Evolutionary conservation across 345 rosid genomes (phyloP).

Genomic region (Populus ilicifolia): DNA sequence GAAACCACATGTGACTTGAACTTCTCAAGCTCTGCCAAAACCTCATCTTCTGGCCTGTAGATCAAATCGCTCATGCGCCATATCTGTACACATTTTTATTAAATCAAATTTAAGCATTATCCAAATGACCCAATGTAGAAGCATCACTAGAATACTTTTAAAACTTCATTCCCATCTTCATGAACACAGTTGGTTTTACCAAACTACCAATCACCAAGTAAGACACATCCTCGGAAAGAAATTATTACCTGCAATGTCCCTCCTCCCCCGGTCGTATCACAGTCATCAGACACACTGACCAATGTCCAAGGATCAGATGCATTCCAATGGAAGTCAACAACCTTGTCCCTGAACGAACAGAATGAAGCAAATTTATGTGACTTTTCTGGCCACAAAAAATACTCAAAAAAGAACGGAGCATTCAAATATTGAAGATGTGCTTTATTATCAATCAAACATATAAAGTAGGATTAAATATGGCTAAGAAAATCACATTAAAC

Average conservation of each 20-base stretch:
- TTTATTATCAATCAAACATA: background rate
- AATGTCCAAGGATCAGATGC: conserved; percentile 87
- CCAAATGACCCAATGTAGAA: background rate
- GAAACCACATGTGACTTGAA: conserved; percentile 69
- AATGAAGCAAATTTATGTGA: background rate
- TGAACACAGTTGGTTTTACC: background rate
- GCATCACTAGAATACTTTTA: background rate
- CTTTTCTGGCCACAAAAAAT: background rate
- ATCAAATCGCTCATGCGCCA: conserved; percentile 90
- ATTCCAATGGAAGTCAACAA: conserved; percentile 95
- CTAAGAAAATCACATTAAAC: background rate
- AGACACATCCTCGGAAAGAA: background rate
- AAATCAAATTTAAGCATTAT: background rate
- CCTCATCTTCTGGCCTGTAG: conserved; percentile 90
- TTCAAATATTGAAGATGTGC: background rate
- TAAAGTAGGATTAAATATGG: background rate
- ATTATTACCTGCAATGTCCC: conserved; percentile 80
- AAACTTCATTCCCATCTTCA: background rate
- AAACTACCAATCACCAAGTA: background rate
- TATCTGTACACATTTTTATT: conserved; percentile 43
- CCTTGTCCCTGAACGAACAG: conserved; percentile 64
- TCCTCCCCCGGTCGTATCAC: conserved; percentile 90
- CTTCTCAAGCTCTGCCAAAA: conserved; percentile 75
- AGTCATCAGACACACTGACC: conserved; percentile 96
- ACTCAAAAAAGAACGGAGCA: background rate